Conservation (phyloP, 345 rosid species). For the Hibiscus mutabilis region DNA sequence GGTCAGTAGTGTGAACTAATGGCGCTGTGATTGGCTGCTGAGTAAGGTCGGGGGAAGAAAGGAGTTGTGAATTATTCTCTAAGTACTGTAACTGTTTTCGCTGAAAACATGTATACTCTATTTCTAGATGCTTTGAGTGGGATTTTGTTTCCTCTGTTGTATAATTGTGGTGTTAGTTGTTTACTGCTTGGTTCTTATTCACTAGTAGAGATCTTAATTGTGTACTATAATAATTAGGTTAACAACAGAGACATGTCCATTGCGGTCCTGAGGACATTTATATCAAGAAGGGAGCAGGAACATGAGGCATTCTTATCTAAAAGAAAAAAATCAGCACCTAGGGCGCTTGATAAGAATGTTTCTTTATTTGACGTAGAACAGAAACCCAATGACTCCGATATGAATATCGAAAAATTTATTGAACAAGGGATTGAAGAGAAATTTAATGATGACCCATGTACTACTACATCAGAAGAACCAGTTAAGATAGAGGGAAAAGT, state of each 20-base stretch:
- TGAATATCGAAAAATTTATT: slow-evolving; percentile 31
- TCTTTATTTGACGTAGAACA: slow-evolving; percentile 29
- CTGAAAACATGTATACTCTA: not conserved
- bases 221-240: slow-evolving; percentile 42
- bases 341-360: slow-evolving; percentile 32
- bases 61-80: not conserved
- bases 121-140: not conserved
- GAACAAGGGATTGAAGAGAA: slow-evolving; percentile 35
- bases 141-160: not conserved
- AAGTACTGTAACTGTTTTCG: no score
- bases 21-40: not conserved
- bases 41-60: not conserved
- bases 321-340: slow-evolving; percentile 38
- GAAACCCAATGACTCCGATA: slow-evolving; percentile 22
- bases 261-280: slow-evolving; percentile 76
- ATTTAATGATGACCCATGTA: slow-evolving; percentile 35
- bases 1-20: not conserved
- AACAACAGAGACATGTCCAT: slow-evolving; percentile 88
- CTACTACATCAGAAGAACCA: slow-evolving; percentile 35
- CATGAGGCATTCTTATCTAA: slow-evolving; percentile 49
- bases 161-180: not conserved
- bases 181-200: not conserved
- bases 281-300: slow-evolving; percentile 64
- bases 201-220: slow-evolving; percentile 4
- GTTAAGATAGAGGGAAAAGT: slow-evolving; percentile 40